Evolutionary conservation across 1,139 yeast genomes (phyloP), one percentile per base, ranked within the genome.

Genomic region (Geotrichum phurueaensis): DNA sequence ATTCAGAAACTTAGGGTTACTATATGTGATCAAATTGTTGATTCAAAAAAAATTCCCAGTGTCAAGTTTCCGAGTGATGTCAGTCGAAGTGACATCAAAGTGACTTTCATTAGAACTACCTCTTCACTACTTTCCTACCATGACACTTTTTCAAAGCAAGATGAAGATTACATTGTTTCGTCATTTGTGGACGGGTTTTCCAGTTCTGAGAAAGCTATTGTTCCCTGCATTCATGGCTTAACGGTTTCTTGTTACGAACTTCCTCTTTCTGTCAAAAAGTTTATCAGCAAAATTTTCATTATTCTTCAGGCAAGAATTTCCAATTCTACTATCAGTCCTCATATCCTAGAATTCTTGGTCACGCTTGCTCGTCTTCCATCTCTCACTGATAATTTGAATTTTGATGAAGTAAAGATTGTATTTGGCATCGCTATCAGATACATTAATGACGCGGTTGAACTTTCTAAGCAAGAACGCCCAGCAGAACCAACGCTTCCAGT

Each of bases 401-500:
- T 81, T 50, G 96, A 87, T 59, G 96, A 90, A 68, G 87, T 81
- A 70, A 86, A 85, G 66, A 78, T 92, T 56, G 89, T 90, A 0
- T 88, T 89, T 75, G 96, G 89, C 0, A 87, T 89, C 70, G 87
- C 92, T 0, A 87, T 89, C 75, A 86, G 86, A 67, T 87, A 85
- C 68, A 86, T 89, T 61, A 89, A 87, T 68, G 86, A 84, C 68
- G 84, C 91, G 1, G 79, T 81, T 60, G 90, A 87, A 67, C 71
- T 79, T 58, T 65, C 67, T 29, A 64, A 64, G 49, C 65, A 70
- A 54, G 63, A 65, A 5, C 79, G 61, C 74, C 74, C 31, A 82
- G 81, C 1, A 69, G 69, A 13, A 74, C 74, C 45, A 79, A 75
- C 29, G 68, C 83, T 87, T 0, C 83, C 87, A 0, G 61, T 54